Evolutionary conservation across 768 basidiomycete species (phyloP).

Genomic region (Lentinula aciculospora): DNA sequence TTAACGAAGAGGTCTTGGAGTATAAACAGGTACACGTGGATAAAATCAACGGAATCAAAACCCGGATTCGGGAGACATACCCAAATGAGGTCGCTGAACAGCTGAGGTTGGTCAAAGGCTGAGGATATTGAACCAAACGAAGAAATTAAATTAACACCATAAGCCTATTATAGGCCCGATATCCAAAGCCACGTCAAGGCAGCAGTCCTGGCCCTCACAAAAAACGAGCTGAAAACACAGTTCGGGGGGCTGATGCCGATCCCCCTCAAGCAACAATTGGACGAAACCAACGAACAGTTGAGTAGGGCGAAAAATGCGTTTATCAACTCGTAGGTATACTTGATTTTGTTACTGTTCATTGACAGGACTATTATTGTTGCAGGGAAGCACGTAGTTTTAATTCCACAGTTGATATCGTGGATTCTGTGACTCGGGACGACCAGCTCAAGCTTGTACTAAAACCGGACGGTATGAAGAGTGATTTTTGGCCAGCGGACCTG

Average conservation of each 20-base stretch:
- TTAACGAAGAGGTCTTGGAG: constrained; percentile 5
- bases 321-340: constrained; percentile 44
- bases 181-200: not conserved
- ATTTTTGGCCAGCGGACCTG: constrained; percentile 43
- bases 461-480: constrained; percentile 39
- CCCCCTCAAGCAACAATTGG: constrained; percentile 36
- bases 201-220: constrained; percentile 20
- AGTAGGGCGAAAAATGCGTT: constrained; percentile 38
- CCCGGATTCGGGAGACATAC: constrained; percentile 17
- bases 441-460: constrained; percentile 40
- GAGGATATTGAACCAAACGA: not conserved
- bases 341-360: not conserved
- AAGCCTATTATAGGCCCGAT: not conserved
- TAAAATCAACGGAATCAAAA: constrained; percentile 18
- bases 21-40: constrained; percentile 14
- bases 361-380: not conserved
- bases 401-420: constrained; percentile 37
- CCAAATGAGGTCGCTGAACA: constrained; percentile 17
- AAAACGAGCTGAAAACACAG: constrained; percentile 37
- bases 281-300: constrained; percentile 38
- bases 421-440: constrained; percentile 36
- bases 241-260: constrained; percentile 44
- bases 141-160: not conserved
- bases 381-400: constrained; percentile 31
- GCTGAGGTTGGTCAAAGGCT: constrained; percentile 24